Evolutionary conservation across 2,329 filamentous ascomycete species (phyloP), one percentile per base, ranked within the genome.

Genomic region (Diplodia corticola): DNA sequence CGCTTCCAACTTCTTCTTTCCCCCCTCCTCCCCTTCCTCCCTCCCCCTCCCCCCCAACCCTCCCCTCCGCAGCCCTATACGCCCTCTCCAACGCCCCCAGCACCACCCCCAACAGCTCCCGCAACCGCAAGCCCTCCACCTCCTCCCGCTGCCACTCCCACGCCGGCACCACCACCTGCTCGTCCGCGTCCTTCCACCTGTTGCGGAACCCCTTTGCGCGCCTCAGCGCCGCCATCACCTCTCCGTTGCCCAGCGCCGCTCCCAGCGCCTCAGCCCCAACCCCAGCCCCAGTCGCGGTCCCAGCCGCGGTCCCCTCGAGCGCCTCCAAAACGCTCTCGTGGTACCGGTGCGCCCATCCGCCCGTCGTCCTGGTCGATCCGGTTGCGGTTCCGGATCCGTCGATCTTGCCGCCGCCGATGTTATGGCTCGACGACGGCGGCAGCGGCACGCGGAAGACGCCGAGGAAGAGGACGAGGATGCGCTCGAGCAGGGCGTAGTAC

Each of bases 401-500:
- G n/a, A n/a, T n/a, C n/a, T 22, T 20, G n/a, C 68, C 64, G 0
- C 65, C 67, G 1, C 67, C 69, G 5, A 46, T 28, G 1, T 22
- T 28, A 24, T 6, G 10, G 22, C n/a, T n/a, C n/a, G 28, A 28
- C 28, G 30, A 9, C 2, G 44, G 35, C 4, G 76, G 74, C 1
- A 91, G 80, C 0, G 75, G 73, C 5, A 91, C 81, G 7, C 85
- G 86, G 67, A 88, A 89, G 0, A 91, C 84, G 0, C 82, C 83
- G n/a, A 91, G 83, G 0, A 91, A 79, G 54, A 89, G 85, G 1
- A 91, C 88, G 7, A 92, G 80, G 0, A 88, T 89, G 33, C 90
- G 86, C 77, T 92, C 90, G 6, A 92, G 84, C 40, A 91, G 83
- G 61, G 87, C 86, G 78, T 92, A 92, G 75, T 89, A 92, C 72